phyloP scores from a whole-genome alignment of 2,329 filamentous ascomycete genomes.

The Dactylellina parvicollis region DNA sequence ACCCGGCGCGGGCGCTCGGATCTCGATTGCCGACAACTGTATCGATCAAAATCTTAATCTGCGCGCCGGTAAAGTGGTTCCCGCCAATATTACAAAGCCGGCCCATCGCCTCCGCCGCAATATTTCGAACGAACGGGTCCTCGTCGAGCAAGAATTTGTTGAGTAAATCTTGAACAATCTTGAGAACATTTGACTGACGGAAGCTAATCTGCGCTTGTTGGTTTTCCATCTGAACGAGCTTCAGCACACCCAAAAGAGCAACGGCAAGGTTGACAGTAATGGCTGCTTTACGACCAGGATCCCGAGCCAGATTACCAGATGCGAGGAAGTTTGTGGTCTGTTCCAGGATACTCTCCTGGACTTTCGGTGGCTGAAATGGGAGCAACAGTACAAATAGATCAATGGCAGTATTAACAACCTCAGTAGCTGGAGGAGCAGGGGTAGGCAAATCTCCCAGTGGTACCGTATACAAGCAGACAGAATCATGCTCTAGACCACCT shows the following conservation, averaged over 20 bases:
- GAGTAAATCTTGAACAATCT: constrained; percentile 68
- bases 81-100: constrained; percentile 85
- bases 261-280: constrained; percentile 90
- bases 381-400: constrained; percentile 91
- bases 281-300: constrained; percentile 86
- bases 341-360: constrained; percentile 95
- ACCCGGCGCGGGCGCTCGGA: constrained; percentile 90
- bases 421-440: constrained; percentile 81
- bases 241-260: constrained; percentile 80
- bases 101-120: constrained; percentile 86
- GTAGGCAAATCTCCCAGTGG: constrained; percentile 66
- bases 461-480: constrained; percentile 77
- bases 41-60: constrained; percentile 91
- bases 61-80: constrained; percentile 84
- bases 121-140: constrained; percentile 84
- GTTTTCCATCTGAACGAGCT: constrained; percentile 74
- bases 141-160: constrained; percentile 82
- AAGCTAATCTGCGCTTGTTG: constrained; percentile 53
- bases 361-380: constrained; percentile 85
- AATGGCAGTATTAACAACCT: constrained; percentile 93
- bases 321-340: constrained; percentile 91
- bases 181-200: constrained; percentile 56
- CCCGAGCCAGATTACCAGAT: constrained; percentile 79
- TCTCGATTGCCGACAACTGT: constrained; percentile 94
- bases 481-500: constrained; percentile 87